Conservation (phyloP, 2,329 filamentous ascomycete genomes). For the Neonectria magnoliae region DNA sequence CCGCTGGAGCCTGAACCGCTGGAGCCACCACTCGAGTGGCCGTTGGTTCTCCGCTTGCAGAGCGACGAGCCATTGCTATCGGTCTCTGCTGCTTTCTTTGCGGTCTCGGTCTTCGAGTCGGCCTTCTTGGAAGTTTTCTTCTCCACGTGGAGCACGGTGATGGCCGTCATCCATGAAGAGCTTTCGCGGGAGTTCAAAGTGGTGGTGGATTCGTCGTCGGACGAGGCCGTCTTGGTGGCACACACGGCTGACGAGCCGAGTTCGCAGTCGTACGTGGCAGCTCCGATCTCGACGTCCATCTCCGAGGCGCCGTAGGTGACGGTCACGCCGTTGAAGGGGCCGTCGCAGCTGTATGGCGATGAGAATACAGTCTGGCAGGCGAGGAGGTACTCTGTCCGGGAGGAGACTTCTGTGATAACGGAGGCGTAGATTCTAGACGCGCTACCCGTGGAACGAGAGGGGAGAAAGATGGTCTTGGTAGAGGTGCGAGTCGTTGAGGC, state of each 20-base stretch:
- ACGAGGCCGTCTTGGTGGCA: constrained; percentile 9
- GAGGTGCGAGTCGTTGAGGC: constrained; percentile 23
- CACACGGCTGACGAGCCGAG: constrained; percentile 27
- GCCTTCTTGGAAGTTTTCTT: constrained; percentile 17
- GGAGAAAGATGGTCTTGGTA: constrained; percentile 32
- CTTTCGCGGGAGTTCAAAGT: constrained; percentile 29
- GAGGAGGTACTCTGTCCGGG: constrained; percentile 37
- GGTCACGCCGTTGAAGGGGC: constrained; percentile 35
- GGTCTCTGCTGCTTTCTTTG: neutral
- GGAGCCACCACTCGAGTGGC: neutral
- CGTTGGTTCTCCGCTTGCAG: constrained; percentile 21
- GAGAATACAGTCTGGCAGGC: constrained; percentile 36
- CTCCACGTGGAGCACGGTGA: constrained; percentile 24
- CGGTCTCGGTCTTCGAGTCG: neutral
- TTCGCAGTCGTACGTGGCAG: constrained; percentile 34
- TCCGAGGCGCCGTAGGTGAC: constrained; percentile 30
- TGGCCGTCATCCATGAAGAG: constrained; percentile 34
- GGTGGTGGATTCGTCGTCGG: constrained; percentile 13
- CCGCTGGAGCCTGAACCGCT: neutral
- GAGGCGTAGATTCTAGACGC: constrained; percentile 39
- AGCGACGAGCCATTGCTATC: neutral
- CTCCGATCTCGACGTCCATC: constrained; percentile 27
- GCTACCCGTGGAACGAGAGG: constrained; percentile 25
- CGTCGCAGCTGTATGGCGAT: constrained; percentile 31
- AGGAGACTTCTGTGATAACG: constrained; percentile 31